phyloP scores from a whole-genome alignment of 495 filamentous ascomycete genomes.

The Lasiosphaeria ovina region DNA sequence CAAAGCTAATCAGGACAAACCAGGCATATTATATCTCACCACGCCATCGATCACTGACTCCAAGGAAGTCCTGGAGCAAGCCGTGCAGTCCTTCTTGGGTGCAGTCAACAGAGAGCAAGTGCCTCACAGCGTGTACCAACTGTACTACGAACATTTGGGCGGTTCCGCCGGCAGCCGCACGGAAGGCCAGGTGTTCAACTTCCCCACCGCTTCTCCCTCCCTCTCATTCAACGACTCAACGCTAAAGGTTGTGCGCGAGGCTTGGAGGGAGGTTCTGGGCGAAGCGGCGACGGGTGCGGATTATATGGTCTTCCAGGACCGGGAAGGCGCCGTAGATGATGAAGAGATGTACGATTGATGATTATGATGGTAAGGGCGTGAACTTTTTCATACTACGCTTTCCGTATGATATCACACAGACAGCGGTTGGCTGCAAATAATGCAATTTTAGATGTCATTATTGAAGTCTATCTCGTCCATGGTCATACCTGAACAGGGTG shows the following conservation, averaged over 20 bases:
- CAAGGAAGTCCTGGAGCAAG: conserved; percentile 47
- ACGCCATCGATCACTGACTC: conserved; percentile 42
- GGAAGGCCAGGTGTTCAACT: conserved; percentile 34
- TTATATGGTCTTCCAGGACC: conserved; percentile 67
- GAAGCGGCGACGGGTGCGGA: conserved; percentile 42
- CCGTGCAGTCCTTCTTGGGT: conserved; percentile 55
- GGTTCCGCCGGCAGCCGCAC: conserved; percentile 24
- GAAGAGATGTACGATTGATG: conserved; percentile 41
- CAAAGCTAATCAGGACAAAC: conserved; percentile 45
- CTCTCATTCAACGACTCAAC: conserved; percentile 68
- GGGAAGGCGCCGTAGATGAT: conserved; percentile 48
- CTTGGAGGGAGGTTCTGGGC: conserved; percentile 62
- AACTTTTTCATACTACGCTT: not conserved
- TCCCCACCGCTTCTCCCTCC: conserved; percentile 58
- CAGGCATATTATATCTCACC: conserved; percentile 71
- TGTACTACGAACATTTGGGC: conserved; percentile 58
- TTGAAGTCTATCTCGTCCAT: too few relatives aligned
- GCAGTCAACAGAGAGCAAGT: conserved; percentile 31
- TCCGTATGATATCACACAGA: conserved; percentile 7
- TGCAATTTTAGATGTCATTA: too few relatives aligned
- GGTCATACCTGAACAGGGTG: too few relatives aligned
- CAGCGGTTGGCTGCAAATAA: too few relatives aligned
- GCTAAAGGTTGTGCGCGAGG: conserved; percentile 58
- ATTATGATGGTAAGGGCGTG: conserved; percentile 16
- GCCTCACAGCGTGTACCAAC: conserved; percentile 54